Evolutionary conservation across 441 rosid genomes (phyloP).

Genomic region (Mallotus repandus): DNA sequence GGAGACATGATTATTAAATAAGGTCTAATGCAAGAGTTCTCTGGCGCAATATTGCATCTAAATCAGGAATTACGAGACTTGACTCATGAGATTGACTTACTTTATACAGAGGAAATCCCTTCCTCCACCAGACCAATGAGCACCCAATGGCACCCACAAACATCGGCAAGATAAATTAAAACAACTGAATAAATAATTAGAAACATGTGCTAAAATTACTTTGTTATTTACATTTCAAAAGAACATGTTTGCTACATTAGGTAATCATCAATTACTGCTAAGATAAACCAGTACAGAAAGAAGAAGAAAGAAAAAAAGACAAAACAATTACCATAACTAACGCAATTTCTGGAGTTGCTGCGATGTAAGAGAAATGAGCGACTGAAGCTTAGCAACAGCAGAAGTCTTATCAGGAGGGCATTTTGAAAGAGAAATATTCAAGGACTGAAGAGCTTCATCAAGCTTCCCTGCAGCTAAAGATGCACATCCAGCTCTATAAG

Average conservation of each 20-base stretch:
- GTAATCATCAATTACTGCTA: not conserved
- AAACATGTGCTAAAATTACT: not conserved
- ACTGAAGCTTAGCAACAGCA: conserved; percentile 63
- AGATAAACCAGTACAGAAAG: not conserved
- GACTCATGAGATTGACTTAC: not conserved
- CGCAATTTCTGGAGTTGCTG: conserved; percentile 44
- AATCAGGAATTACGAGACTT: not conserved
- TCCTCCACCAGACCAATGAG: not conserved
- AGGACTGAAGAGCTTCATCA: conserved; percentile 58
- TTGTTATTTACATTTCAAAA: not conserved
- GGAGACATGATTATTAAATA: not conserved
- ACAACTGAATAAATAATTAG: not conserved
- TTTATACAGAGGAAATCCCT: not conserved
- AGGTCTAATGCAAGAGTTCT: not conserved
- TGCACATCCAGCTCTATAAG: conserved; percentile 61
- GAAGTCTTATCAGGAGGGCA: conserved; percentile 73
- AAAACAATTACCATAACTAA: not conserved
- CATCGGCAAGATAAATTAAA: not conserved
- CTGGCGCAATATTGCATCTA: not conserved
- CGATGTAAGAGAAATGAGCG: conserved; percentile 58
- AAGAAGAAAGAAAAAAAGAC: not conserved
- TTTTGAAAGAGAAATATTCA: conserved; percentile 52
- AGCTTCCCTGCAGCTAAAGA: conserved; percentile 67
- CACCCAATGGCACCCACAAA: not conserved
- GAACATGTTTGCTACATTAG: not conserved